Conservation (phyloP, 1,284 basidiomycete genomes). For the Moesziomyces antarcticus region DNA sequence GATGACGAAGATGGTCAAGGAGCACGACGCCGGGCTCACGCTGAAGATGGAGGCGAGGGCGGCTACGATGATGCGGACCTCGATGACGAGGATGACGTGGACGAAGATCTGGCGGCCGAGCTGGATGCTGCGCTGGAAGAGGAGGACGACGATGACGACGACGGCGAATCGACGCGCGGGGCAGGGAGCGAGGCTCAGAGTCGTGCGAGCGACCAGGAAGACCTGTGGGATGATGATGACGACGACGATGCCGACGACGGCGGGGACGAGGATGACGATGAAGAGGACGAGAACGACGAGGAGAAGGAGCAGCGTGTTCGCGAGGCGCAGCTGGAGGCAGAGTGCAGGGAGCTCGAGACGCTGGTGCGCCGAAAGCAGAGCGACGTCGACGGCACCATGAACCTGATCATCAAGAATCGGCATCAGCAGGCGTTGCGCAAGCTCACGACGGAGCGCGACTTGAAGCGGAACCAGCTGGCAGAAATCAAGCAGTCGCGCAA, state of each 20-base stretch:
- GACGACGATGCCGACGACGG: conserved; percentile 75
- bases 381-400: conserved; percentile 63
- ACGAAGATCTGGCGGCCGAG: conserved; percentile 69
- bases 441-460: conserved; percentile 59
- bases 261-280: conserved; percentile 79
- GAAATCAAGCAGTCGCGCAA: conserved; percentile 60
- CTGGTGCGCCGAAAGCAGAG: conserved; percentile 62
- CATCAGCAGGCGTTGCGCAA: conserved; percentile 63
- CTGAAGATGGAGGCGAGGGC: conserved; percentile 68
- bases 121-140: conserved; percentile 69
- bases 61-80: conserved; percentile 70
- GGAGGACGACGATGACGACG: conserved; percentile 73
- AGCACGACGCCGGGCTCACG: conserved; percentile 60
- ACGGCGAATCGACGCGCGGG: conserved; percentile 70
- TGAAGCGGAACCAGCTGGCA: conserved; percentile 62
- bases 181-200: conserved; percentile 54
- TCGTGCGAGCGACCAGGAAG: conserved; percentile 57
- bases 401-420: conserved; percentile 65
- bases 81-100: conserved; percentile 75
- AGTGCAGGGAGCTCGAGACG: conserved; percentile 65
- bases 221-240: conserved; percentile 62
- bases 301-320: conserved; percentile 63
- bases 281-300: conserved; percentile 69
- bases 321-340: conserved; percentile 65
- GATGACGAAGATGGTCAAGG: conserved; percentile 12